Base-by-base conservation (phyloP, 495 filamentous ascomycete genomes). In the Trichoderma virens region DNA sequence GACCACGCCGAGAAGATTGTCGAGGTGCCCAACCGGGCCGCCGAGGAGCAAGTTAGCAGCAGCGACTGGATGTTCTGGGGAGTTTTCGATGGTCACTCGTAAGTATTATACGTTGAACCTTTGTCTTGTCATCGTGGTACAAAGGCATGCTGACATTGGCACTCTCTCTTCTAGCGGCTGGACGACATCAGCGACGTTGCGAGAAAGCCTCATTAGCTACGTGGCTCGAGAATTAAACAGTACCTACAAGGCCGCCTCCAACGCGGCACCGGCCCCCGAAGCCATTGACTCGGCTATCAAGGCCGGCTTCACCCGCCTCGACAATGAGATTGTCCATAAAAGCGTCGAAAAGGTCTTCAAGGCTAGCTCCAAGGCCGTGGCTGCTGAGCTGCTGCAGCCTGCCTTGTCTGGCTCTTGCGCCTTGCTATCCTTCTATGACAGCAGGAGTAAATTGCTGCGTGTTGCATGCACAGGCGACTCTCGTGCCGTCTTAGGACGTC, bases 51-150 rank as follows among this genome's bases (percentile, higher is more conserved):
- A 20, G 43, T 47, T 7, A 60, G 62, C 78, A 85, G 77, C 54
- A 91, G 83, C 65, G 94, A 99, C 71, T 99, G 94, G 94, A 98
- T 97, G 91, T 99, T 99, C 73, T 99, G 95, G 95, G 93, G 91
- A 43, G 92, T 99, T 14, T 99, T 96, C 76, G 94, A 99, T 72
- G 94, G 94, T 1, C 94, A 98, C 75, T 89, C 90, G 91, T 93
- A 76, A 73, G 83, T 82, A 64, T n/a, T 8, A 9, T 9, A 6
- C 54, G 5, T 35, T 28, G 63, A 31, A 0, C 34, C 61, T 62
- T 9, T 30, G 20, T 16, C 13, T 0, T 28, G 3, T 39, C 61
- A 13, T 31, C 41, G 18, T 27, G 23, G 16, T 16, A 45, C n/a
- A 30, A n/a, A n/a, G n/a, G 16, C 38, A 11, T 56, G 38, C 72